Conservation (phyloP, 805 yeast genomes). For the Saturnispora serradocipensis region DNA sequence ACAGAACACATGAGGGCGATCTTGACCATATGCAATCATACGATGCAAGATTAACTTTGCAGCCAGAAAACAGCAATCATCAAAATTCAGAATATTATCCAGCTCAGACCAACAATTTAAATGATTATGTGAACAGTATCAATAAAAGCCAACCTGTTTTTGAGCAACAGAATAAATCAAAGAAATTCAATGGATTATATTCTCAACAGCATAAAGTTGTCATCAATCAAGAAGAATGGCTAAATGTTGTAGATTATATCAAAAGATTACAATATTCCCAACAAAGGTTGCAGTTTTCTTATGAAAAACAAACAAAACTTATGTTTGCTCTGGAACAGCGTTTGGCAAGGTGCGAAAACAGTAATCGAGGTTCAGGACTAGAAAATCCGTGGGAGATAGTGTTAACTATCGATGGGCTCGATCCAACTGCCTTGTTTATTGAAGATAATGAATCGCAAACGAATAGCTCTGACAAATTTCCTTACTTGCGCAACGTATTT, state of each 20-base stretch:
- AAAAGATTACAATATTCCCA: slow-evolving; percentile 8
- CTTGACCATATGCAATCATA: not conserved
- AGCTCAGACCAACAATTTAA: not conserved
- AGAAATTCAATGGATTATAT: not conserved
- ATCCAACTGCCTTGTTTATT: slow-evolving; percentile 15
- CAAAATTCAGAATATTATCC: not conserved
- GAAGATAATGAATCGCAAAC: not conserved
- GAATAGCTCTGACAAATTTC: slow-evolving; percentile 8
- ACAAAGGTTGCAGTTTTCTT: slow-evolving; percentile 3
- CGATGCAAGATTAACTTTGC: not conserved
- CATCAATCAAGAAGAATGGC: slow-evolving; percentile 4
- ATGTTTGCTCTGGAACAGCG: slow-evolving; percentile 23
- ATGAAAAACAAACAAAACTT: slow-evolving; percentile 18
- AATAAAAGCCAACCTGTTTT: not conserved
- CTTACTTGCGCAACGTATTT: slow-evolving; percentile 20
- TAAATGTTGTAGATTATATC: not conserved
- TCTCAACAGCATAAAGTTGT: not conserved
- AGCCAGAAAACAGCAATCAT: not conserved
- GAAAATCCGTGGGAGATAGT: slow-evolving; percentile 24
- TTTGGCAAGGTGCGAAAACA: slow-evolving; percentile 19
- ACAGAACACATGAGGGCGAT: not conserved
- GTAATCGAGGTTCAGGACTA: slow-evolving; percentile 24
- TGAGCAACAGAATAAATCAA: not conserved
- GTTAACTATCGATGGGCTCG: slow-evolving; percentile 21
- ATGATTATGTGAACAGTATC: not conserved